phyloP scores from a whole-genome alignment of 2,329 filamentous ascomycete genomes.

The Elsinoe australis region DNA sequence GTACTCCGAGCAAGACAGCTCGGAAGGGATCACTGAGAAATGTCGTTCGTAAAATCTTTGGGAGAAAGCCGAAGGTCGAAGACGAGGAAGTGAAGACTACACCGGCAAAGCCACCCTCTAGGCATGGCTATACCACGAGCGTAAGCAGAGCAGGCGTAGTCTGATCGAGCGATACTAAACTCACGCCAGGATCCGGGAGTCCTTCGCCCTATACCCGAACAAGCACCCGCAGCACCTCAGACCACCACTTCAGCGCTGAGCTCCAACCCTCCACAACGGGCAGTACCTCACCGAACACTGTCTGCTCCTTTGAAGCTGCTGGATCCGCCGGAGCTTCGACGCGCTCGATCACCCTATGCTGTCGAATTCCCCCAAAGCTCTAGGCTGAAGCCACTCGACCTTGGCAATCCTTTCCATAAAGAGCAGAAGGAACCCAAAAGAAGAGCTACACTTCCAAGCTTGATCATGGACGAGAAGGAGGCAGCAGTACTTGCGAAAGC shows the following conservation, averaged over 20 bases:
- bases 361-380: conserved; percentile 33
- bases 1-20: conserved; percentile 11
- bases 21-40: conserved; percentile 32
- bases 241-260: conserved; percentile 7
- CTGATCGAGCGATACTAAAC: too few species aligned
- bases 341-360: conserved; percentile 29
- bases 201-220: conserved; percentile 16
- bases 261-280: conserved; percentile 19
- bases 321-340: conserved; percentile 17
- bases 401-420: conserved; percentile 29
- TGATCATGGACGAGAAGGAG: conserved; percentile 26
- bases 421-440: conserved; percentile 18
- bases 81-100: conserved; percentile 20
- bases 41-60: conserved; percentile 32
- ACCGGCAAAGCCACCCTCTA: conserved; percentile 19
- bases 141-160: conserved; percentile 19
- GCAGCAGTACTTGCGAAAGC: conserved; percentile 21
- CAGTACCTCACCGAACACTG: too few species aligned
- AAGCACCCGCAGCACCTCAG: conserved; percentile 14
- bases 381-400: conserved; percentile 30
- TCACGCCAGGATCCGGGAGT: conserved; percentile 20
- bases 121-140: conserved; percentile 30
- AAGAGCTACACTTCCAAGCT: conserved; percentile 27
- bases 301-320: conserved; percentile 24
- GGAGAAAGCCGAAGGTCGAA: conserved; percentile 27